phyloP scores from a whole-genome alignment of 2,329 filamentous ascomycete species.

The Aspergillus sp. region DNA sequence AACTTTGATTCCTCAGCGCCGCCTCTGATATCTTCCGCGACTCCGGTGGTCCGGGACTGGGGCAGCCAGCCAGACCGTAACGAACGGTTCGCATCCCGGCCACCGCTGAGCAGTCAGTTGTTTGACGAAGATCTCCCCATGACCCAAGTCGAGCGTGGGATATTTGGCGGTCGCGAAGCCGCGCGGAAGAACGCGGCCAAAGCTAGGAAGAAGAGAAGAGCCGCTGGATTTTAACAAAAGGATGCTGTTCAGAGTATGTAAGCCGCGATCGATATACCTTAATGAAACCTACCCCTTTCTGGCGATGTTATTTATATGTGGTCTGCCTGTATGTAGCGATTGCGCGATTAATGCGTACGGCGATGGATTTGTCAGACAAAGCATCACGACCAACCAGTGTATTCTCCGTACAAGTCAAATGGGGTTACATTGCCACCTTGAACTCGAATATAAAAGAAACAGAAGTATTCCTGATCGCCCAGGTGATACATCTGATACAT shows the following conservation, averaged over 20 bases:
- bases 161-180: slow-evolving; percentile 36
- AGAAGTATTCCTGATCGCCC: no score
- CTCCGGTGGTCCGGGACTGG: slow-evolving; percentile 24
- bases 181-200: slow-evolving; percentile 26
- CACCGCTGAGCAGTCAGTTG: slow-evolving; percentile 33
- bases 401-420: no score
- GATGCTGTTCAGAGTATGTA: slow-evolving; percentile 29
- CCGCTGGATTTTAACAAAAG: slow-evolving; percentile 47
- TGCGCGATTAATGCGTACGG: no score
- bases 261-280: no score
- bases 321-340: background rate
- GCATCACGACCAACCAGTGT: no score
- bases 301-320: background rate
- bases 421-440: no score
- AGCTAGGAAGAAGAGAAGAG: slow-evolving; percentile 38
- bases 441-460: no score
- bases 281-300: no score
- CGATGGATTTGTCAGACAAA: no score
- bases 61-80: slow-evolving; percentile 32
- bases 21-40: slow-evolving; percentile 23
- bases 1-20: slow-evolving; percentile 13
- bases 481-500: no score
- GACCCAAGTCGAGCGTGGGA: slow-evolving; percentile 41
- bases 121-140: slow-evolving; percentile 33
- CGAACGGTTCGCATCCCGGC: slow-evolving; percentile 13